Base-by-base conservation (phyloP, 768 basidiomycete genomes). In the Hortiboletus flavorubellus region DNA sequence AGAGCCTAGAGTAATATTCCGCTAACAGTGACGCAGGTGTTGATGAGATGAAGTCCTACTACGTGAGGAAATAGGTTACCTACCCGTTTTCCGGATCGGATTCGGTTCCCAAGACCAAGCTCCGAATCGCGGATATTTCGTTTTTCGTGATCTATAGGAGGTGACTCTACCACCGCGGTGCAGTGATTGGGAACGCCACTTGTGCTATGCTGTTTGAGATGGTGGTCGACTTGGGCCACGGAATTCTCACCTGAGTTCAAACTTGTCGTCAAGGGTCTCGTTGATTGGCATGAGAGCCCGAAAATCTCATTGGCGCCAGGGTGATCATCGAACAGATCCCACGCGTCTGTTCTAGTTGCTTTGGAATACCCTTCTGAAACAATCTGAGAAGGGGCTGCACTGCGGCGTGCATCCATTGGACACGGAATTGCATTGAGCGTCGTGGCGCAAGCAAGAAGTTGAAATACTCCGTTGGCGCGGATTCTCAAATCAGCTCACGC, bases 361-460 rank as follows among this genome's bases (percentile, higher is more conserved):
- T 9, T 55, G 30, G 43, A 55, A 26, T 11, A n/a, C 16, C 5
- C 35, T 47, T 47, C 39, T 18, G 11, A 44, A 26, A 33, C 29
- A 42, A 33, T 23, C 8, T 3, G 41, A 51, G 49, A 45, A 55
- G 14, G 14, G 33, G n/a, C 23, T 21, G 18, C 29, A 26, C 2
- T 35, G 43, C 51, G 42, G 54, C 51, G 51, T 43, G 42, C 16
- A 41, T 48, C 34, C 37, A 44, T 49, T 45, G 35, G 43, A 41
- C 47, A 16, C 47, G 23, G 60, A 53, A 52, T 59, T 34, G 60
- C 61, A 46, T 7, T 31, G 44, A 29, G 9, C 8, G 37, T 33
- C n/a, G 47, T 60, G 54, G 61, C 58, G 58, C 30, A 15, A 43
- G 29, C 31, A 48, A 46, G 61, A 59, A 51, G 53, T 16, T 15